Percentiles rank a stretch among this genome's conserved stretches.
These are phyloP conservation scores for Austroboletus niveus DNA, from an alignment of 1,284 basidiomycete species.

Conservation along the genomic window DNA sequence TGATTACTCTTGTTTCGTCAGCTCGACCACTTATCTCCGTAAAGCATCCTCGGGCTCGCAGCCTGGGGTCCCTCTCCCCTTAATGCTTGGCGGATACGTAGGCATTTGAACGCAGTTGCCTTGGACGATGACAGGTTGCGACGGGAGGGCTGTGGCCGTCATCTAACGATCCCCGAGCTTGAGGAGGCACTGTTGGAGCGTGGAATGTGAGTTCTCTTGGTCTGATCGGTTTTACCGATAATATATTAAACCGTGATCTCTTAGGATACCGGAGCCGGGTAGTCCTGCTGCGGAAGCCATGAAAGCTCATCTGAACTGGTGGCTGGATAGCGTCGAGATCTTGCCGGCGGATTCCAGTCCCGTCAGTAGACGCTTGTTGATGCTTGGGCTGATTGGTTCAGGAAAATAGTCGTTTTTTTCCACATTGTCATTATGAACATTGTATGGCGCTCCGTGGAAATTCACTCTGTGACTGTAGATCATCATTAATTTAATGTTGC, in stretches of 20 bases:
- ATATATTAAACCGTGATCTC: background rate
- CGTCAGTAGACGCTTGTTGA: slow-evolving; percentile 42
- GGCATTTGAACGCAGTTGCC: slow-evolving; percentile 52
- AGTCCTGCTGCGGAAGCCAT: slow-evolving; percentile 41
- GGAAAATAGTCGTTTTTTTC: slow-evolving; percentile 15
- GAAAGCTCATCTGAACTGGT: slow-evolving; percentile 54
- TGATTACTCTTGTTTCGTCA: slow-evolving; percentile 15
- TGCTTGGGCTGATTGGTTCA: slow-evolving; percentile 36
- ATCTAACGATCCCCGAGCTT: slow-evolving; percentile 52
- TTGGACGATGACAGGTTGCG: slow-evolving; percentile 60
- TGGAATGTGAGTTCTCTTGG: slow-evolving; percentile 55
- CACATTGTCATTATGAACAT: too few relatives aligned
- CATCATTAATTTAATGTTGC: background rate
- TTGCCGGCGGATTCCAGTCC: slow-evolving; percentile 36
- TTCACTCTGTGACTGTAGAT: background rate
- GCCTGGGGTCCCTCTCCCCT: slow-evolving; percentile 54
- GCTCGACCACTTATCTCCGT: slow-evolving; percentile 3
- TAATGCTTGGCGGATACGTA: slow-evolving; percentile 52
- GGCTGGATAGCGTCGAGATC: slow-evolving; percentile 45
- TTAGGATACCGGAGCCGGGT: slow-evolving; percentile 29
- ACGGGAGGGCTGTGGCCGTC: slow-evolving; percentile 45
- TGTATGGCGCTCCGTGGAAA: too few relatives aligned
- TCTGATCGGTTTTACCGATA: background rate
- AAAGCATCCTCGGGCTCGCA: slow-evolving; percentile 57
- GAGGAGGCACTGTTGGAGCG: slow-evolving; percentile 66